phyloP scores from a whole-genome alignment of 2,329 filamentous ascomycete genomes.

The Sordariomycetes sp. region DNA sequence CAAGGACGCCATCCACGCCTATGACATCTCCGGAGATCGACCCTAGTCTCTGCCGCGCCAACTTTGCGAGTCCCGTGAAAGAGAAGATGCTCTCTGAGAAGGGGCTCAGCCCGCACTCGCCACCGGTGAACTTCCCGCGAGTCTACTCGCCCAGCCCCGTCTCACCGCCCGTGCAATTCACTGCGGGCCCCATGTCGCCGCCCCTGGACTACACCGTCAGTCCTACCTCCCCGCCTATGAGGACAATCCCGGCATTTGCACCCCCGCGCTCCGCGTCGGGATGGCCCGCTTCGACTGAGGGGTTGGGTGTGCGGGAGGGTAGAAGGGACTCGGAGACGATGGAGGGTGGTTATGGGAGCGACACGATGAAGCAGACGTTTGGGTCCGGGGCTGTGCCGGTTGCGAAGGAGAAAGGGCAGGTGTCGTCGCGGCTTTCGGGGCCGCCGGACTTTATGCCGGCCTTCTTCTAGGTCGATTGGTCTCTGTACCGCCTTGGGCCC shows the following conservation, averaged over 20 bases:
- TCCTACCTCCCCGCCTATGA: background rate
- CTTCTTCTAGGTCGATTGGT: background rate
- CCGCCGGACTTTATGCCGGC: constrained; percentile 2
- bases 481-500: too few relatives aligned
- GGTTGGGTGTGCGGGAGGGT: too few relatives aligned
- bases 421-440: background rate
- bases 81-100: background rate
- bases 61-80: constrained; percentile 1
- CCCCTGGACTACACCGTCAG: background rate
- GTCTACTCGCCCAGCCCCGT: background rate
- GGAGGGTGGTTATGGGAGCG: constrained; percentile 1
- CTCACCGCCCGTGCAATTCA: background rate
- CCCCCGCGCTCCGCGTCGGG: background rate
- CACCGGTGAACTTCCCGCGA: background rate
- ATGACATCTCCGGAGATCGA: background rate
- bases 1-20: background rate
- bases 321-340: background rate
- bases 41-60: constrained; percentile 1
- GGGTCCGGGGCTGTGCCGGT: background rate
- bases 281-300: background rate
- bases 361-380: constrained; percentile 4
- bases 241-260: background rate
- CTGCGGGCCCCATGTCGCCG: background rate
- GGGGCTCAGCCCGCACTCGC: background rate
- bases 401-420: background rate